Conservation (phyloP, 352 stramenopile genomes). For the Pythium myriotylum region DNA sequence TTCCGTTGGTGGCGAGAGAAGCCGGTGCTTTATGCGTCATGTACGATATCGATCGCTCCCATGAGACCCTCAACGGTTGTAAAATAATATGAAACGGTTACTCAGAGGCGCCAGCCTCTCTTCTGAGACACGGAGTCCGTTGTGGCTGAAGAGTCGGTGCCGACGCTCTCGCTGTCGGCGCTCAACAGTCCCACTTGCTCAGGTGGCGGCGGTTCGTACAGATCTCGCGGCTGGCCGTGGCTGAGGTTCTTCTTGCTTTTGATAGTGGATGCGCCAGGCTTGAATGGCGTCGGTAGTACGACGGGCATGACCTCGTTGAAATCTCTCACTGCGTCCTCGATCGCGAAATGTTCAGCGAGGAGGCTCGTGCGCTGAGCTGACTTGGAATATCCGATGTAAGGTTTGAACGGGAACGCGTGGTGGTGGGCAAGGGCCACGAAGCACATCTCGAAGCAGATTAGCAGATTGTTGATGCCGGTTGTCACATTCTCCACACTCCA, state of each 20-base stretch:
- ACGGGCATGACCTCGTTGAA: slow-evolving; percentile 92
- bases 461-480: slow-evolving; percentile 97
- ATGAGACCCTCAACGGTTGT: no score
- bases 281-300: slow-evolving; percentile 80
- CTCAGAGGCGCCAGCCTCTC: slow-evolving; percentile 69
- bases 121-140: slow-evolving; percentile 29
- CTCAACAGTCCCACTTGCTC: slow-evolving; percentile 56
- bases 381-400: slow-evolving; percentile 57
- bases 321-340: slow-evolving; percentile 94
- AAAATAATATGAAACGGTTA: no score
- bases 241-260: slow-evolving; percentile 57
- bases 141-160: slow-evolving; percentile 3
- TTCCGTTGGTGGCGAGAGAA: no score
- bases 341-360: slow-evolving; percentile 92
- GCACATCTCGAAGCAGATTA: slow-evolving; percentile 99
- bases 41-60: no score
- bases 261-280: slow-evolving; percentile 60
- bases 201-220: slow-evolving; percentile 34
- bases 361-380: slow-evolving; percentile 66
- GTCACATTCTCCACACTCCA: slow-evolving; percentile 96
- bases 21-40: no score
- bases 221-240: slow-evolving; percentile 30
- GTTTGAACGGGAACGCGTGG: slow-evolving; percentile 93
- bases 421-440: slow-evolving; percentile 96
- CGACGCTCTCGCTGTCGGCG: slow-evolving; percentile 31